Base-by-base conservation (phyloP, 345 rosid genomes). In the Salix dunnii region DNA sequence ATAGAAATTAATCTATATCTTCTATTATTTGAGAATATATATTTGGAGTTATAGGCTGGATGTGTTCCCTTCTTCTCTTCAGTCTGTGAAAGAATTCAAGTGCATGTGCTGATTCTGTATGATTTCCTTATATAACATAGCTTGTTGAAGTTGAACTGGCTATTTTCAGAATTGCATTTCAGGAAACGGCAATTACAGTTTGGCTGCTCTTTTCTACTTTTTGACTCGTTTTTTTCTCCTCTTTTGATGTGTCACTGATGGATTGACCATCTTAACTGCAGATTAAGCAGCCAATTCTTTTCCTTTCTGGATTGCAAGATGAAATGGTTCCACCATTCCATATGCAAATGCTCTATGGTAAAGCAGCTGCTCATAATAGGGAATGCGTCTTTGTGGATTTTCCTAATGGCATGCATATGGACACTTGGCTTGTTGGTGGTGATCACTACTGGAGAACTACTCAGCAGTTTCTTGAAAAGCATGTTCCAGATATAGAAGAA, bases 391-490 rank as follows among this genome's bases (percentile, higher is more conserved):
- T 92, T 80, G 91, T 91, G 74, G 97, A 92, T 67, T 96, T 96
- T 87, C 90, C 98, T 80, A 84, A 73, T 74, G 99, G 99, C 73
- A 91, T 96, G 98, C 99, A 96, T 82, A 96, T 96, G 99, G 95
- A 93, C 82, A 96, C 99, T 69, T 96, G 99, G 99, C 79, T 94
- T 61, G 60, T 90, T 73, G 98, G 97, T 77, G 99, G 99, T 62
- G 98, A 96, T 67, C 81, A 79, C 20, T 96, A 96, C 76, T 96
- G 99, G 99, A 84, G 71, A 78, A 90, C 91, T 33, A 75, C 87
- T 72, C 88, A 80, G 80, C 80, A 82, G 73, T 94, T 92, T 79
- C 80, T 96, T 65, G 92, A 78, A 49, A 85, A 90, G 36, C 78
- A 89, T 85, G 91, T 85, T 67, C 85, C 90, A 21, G 91, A 84